Conservation (phyloP, 371 early-diverging fungal genomes). For the Lichtheimia corymbifera region DNA sequence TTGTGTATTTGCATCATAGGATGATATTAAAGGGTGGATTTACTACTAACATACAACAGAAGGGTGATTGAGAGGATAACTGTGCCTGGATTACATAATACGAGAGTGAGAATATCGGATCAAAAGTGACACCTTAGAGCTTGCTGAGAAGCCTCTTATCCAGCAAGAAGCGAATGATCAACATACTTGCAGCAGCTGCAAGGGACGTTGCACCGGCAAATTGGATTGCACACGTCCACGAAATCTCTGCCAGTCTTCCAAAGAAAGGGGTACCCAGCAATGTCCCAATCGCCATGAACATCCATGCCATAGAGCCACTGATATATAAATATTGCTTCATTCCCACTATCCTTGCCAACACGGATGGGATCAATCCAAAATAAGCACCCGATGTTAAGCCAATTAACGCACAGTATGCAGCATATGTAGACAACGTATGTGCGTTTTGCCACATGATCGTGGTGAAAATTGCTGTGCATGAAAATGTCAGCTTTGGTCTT, state of each 20-base stretch:
- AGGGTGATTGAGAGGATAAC: too few relatives aligned
- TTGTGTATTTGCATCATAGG: too few relatives aligned
- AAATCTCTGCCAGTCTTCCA: slow-evolving; percentile 38
- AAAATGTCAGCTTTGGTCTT: slow-evolving; percentile 16
- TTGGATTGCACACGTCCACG: slow-evolving; percentile 52
- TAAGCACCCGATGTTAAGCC: slow-evolving; percentile 58
- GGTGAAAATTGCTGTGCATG: slow-evolving; percentile 6
- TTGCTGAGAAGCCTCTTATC: too few relatives aligned
- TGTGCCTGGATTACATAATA: too few relatives aligned
- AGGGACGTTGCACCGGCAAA: slow-evolving; percentile 44
- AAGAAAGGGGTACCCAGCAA: slow-evolving; percentile 45
- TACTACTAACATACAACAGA: too few relatives aligned
- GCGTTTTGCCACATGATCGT: neutral
- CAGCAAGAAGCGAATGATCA: neutral
- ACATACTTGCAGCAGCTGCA: slow-evolving; percentile 24
- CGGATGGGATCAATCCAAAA: slow-evolving; percentile 44
- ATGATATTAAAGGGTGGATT: too few relatives aligned
- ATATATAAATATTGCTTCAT: slow-evolving; percentile 41
- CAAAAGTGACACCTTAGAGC: too few relatives aligned
- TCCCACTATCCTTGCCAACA: slow-evolving; percentile 47
- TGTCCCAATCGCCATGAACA: slow-evolving; percentile 34
- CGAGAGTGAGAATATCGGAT: too few relatives aligned
- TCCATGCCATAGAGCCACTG: slow-evolving; percentile 40
- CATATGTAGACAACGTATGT: slow-evolving; percentile 28
- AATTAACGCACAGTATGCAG: slow-evolving; percentile 40